Evolutionary conservation across 2,329 filamentous ascomycete species (phyloP).

Genomic region (Aureobasidium sp.): DNA sequence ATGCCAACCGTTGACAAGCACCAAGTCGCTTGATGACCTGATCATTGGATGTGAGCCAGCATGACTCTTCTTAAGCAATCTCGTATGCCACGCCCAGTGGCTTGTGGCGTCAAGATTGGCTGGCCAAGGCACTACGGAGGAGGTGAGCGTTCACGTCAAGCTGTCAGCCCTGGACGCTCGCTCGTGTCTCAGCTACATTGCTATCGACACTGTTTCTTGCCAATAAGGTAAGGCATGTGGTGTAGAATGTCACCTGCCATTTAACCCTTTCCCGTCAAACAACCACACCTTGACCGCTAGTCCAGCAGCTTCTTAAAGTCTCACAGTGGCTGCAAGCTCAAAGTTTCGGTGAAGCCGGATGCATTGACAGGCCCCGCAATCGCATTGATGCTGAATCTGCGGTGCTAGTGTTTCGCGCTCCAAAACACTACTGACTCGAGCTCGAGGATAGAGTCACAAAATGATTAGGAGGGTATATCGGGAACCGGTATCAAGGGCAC

Average conservation of each 20-base stretch:
- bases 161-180: neutral
- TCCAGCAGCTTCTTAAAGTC: neutral
- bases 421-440: conserved; percentile 1
- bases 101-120: conserved; percentile 11
- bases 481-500: conserved; percentile 1
- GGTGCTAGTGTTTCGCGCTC: conserved; percentile 11
- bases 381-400: neutral
- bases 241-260: neutral
- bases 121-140: conserved; percentile 4
- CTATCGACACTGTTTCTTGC: neutral
- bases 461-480: neutral
- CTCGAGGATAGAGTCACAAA: conserved; percentile 2
- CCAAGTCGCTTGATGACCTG: neutral
- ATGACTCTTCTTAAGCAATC: neutral
- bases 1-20: neutral
- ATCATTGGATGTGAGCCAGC: neutral
- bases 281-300: neutral
- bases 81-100: neutral
- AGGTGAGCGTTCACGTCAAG: conserved; percentile 9
- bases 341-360: conserved; percentile 1
- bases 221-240: neutral
- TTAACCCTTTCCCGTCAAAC: neutral
- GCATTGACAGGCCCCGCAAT: conserved; percentile 12
- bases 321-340: neutral
- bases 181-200: neutral